A percentile compares a stretch with the other conserved stretches of the same genome.
These are phyloP conservation scores for Pythium dissotocum DNA, from an alignment of 352 stramenopile species.

Conservation along the genomic window DNA sequence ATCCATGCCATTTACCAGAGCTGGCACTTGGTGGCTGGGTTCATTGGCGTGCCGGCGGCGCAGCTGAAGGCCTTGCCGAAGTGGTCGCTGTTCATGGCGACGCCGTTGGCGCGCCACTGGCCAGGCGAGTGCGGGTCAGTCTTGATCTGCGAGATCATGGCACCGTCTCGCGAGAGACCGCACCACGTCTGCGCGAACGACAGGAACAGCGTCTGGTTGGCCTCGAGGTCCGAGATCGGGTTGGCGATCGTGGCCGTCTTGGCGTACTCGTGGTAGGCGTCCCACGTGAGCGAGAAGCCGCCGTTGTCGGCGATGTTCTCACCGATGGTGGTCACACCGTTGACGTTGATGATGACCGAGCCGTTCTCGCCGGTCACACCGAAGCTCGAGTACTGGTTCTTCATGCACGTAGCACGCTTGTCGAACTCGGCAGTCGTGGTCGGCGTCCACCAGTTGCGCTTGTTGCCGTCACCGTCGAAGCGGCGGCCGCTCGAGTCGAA, in stretches of 20 bases:
- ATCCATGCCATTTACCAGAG: slow-evolving; percentile 20
- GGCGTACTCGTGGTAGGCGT: slow-evolving; percentile 58
- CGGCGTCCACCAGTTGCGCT: slow-evolving; percentile 92
- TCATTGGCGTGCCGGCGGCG: slow-evolving; percentile 20
- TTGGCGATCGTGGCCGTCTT: slow-evolving; percentile 15
- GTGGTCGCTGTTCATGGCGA: slow-evolving; percentile 32
- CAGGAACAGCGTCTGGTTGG: slow-evolving; percentile 66
- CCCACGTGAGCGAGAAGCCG: slow-evolving; percentile 56
- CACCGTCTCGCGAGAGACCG: slow-evolving; percentile 47
- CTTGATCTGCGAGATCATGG: slow-evolving; percentile 36
- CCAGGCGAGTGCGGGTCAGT: slow-evolving; percentile 54
- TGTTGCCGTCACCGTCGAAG: slow-evolving; percentile 86
- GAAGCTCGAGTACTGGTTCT: slow-evolving; percentile 60
- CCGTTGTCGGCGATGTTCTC: slow-evolving; percentile 86
- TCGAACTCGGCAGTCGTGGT: slow-evolving; percentile 77
- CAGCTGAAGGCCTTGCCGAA: slow-evolving; percentile 26
- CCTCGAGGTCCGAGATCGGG: slow-evolving; percentile 24
- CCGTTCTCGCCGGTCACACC: slow-evolving; percentile 45
- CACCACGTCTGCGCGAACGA: slow-evolving; percentile 74
- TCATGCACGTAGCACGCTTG: slow-evolving; percentile 54
- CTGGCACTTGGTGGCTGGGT: slow-evolving; percentile 31
- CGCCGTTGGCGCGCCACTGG: slow-evolving; percentile 34
- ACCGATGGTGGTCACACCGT: slow-evolving; percentile 63
- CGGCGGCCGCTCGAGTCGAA: slow-evolving; percentile 92
- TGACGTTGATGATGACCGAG: slow-evolving; percentile 42